A percentile compares a stretch with the other conserved stretches of the same genome.
Conservation (phyloP, 208 protist genomes). For the Lotmaria passim region DNA sequence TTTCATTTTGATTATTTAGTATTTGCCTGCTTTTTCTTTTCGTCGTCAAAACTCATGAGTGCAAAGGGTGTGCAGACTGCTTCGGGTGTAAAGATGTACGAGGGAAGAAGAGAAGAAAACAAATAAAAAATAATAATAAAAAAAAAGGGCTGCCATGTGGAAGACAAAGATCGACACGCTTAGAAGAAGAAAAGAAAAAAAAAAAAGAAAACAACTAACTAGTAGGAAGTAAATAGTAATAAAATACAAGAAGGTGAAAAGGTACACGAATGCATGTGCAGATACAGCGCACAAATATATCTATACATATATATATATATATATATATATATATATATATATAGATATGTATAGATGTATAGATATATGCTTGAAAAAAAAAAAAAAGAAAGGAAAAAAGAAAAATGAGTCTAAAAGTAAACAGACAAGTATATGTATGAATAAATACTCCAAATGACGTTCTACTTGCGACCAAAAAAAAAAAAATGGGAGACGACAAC, state of each 20-base stretch:
- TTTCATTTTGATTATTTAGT: no score
- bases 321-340: no score
- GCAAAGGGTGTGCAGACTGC: neutral
- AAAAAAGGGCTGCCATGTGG: neutral
- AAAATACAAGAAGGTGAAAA: no score
- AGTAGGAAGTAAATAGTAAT: no score
- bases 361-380: neutral
- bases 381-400: constrained; percentile 5
- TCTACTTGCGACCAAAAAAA: neutral
- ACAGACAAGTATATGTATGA: neutral
- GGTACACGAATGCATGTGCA: no score
- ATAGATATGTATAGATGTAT: no score
- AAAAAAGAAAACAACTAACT: neutral
- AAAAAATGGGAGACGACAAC: neutral
- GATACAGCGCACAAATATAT: no score
- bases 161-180: constrained; percentile 3
- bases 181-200: constrained; percentile 23
- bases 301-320: no score
- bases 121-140: constrained; percentile 20
- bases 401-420: constrained; percentile 6
- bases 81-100: neutral
- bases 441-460: no score
- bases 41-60: no score
- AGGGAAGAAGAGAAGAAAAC: constrained; percentile 1
- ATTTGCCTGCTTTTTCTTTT: constrained; percentile 3